phyloP scores from a whole-genome alignment of 2,329 filamentous ascomycete species.

The Alternaria sp. region DNA sequence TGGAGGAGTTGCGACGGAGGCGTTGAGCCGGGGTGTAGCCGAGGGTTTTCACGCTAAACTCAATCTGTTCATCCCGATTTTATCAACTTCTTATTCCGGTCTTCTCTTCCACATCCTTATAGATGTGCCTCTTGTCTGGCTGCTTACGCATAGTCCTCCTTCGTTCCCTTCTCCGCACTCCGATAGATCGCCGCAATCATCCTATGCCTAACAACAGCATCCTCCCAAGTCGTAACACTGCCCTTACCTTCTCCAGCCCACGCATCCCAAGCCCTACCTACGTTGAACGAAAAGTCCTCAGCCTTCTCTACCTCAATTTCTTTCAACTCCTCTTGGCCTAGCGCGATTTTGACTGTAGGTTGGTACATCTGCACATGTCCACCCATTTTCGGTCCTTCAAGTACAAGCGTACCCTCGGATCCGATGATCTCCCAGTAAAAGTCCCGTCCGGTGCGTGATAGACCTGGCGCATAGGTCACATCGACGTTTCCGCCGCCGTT shows the following conservation, averaged over 20 bases:
- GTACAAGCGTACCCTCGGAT: conserved; percentile 42
- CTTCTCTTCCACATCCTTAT: background rate
- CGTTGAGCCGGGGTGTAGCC: background rate
- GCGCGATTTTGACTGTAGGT: conserved; percentile 32
- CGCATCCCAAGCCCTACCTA: conserved; percentile 64
- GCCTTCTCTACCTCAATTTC: conserved; percentile 58
- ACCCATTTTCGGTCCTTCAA: conserved; percentile 32
- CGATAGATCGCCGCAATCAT: conserved; percentile 47
- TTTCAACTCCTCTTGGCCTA: conserved; percentile 45
- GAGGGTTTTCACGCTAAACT: background rate
- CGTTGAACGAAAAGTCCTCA: conserved; percentile 56
- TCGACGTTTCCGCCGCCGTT: conserved; percentile 33
- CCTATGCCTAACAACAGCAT: conserved; percentile 42
- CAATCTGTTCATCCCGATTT: background rate
- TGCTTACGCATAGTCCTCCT: conserved; percentile 37
- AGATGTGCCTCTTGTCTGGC: background rate
- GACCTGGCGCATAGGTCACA: conserved; percentile 29
- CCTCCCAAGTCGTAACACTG: conserved; percentile 40
- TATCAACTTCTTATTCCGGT: background rate
- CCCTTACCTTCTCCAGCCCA: conserved; percentile 51
- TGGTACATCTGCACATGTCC: conserved; percentile 55
- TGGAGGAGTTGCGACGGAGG: background rate
- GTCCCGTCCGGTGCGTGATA: conserved; percentile 27
- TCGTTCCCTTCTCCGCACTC: conserved; percentile 39
- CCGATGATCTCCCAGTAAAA: conserved; percentile 50